A percentile compares a stretch with the other conserved stretches of the same genome.
These are phyloP conservation scores for Yarrowia phangngaensis DNA, from an alignment of 805 yeast genomes.

Conservation along the genomic window DNA sequence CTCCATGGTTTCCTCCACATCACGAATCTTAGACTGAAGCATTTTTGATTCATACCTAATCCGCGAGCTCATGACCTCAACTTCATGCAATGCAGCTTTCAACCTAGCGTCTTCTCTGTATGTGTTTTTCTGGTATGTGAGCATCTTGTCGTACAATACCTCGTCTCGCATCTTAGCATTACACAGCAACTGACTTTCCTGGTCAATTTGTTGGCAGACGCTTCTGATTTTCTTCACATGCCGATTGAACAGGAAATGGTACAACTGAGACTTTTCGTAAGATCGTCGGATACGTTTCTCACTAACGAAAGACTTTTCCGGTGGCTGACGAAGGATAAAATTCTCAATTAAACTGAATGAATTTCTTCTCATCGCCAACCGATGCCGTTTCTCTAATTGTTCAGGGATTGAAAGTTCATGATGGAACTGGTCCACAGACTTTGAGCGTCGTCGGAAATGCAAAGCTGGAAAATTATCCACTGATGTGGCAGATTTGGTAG, in stretches of 20 bases:
- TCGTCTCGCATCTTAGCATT: constrained; percentile 19
- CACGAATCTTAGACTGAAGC: constrained; percentile 57
- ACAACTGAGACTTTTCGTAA: constrained; percentile 26
- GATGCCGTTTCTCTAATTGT: constrained; percentile 16
- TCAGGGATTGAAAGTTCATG: constrained; percentile 25
- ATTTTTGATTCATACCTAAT: constrained; percentile 63
- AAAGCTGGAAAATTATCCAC: constrained; percentile 5
- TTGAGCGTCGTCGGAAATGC: constrained; percentile 16
- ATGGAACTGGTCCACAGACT: constrained; percentile 23
- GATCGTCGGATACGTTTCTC: constrained; percentile 23
- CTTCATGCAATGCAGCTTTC: constrained; percentile 29
- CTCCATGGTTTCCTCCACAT: constrained; percentile 59
- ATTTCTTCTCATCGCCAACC: constrained; percentile 11
- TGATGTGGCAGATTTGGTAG: background rate
- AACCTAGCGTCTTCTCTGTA: constrained; percentile 20
- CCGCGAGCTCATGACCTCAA: constrained; percentile 33
- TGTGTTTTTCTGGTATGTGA: constrained; percentile 26
- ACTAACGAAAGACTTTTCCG: constrained; percentile 18
- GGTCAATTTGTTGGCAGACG: constrained; percentile 18
- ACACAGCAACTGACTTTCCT: constrained; percentile 1
- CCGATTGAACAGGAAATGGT: constrained; percentile 21
- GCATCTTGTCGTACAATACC: constrained; percentile 13
- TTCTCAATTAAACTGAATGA: constrained; percentile 19
- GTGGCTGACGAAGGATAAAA: constrained; percentile 17
- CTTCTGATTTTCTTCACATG: constrained; percentile 12